These are phyloP conservation scores for Rhododendron ovatum DNA, from an alignment of 148 eudicot genomes.

Conservation along the genomic window DNA sequence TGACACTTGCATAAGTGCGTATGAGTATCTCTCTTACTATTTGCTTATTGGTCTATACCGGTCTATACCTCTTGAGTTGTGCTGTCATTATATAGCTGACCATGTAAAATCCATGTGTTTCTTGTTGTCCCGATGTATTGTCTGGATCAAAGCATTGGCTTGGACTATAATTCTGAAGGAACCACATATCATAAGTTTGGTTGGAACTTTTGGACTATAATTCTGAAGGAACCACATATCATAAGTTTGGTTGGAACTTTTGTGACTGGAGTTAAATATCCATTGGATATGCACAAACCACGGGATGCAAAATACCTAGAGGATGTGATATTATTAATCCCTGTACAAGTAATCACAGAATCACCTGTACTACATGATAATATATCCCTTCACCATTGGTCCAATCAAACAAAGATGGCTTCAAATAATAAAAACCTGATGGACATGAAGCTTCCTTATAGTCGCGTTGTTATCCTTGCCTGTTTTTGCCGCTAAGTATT, in stretches of 20 bases:
- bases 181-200: background rate
- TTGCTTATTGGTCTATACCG: background rate
- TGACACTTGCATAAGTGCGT: slow-evolving; percentile 77
- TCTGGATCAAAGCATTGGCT: background rate
- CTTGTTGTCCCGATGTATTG: background rate
- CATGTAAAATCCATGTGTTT: background rate
- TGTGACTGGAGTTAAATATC: background rate
- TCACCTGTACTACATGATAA: background rate
- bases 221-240: background rate
- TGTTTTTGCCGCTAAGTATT: no score
- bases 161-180: background rate
- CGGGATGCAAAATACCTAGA: background rate
- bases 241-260: background rate
- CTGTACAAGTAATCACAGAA: background rate
- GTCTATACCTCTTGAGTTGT: background rate
- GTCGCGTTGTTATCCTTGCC: background rate
- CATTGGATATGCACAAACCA: background rate
- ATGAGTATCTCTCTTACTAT: background rate
- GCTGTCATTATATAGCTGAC: background rate
- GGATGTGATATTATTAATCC: background rate
- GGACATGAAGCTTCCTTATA: background rate
- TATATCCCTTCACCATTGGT: background rate
- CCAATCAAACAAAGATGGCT: background rate
- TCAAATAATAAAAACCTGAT: background rate
- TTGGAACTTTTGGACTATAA: no score